Conservation (phyloP, 768 basidiomycete genomes). For the Mycena sanguinolenta region DNA sequence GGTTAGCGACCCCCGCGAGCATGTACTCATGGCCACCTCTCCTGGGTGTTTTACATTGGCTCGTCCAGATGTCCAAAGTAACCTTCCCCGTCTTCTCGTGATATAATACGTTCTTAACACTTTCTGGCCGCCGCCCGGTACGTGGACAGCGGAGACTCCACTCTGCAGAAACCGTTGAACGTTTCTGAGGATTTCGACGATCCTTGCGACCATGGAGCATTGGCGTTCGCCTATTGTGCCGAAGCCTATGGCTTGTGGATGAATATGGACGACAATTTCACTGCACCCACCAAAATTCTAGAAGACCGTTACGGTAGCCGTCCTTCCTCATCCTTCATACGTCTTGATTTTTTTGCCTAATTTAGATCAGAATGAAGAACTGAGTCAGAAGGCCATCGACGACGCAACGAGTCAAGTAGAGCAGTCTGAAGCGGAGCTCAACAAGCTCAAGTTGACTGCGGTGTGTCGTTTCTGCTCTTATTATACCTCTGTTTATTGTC, state of each 20-base stretch:
- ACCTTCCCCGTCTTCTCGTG: constrained; percentile 8
- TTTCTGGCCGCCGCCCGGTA: constrained; percentile 53
- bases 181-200: constrained; percentile 85
- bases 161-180: constrained; percentile 70
- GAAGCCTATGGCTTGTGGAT: constrained; percentile 79
- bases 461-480: constrained; percentile 49
- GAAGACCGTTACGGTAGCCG: constrained; percentile 83
- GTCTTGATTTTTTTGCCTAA: constrained; percentile 21
- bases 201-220: constrained; percentile 77
- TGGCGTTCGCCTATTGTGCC: constrained; percentile 80
- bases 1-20: constrained; percentile 88
- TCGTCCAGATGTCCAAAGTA: constrained; percentile 90
- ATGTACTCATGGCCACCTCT: constrained; percentile 94
- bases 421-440: constrained; percentile 64
- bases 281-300: constrained; percentile 76
- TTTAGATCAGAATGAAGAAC: constrained; percentile 79
- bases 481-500: constrained; percentile 13
- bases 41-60: constrained; percentile 92
- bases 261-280: constrained; percentile 74
- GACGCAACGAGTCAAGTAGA: constrained; percentile 62
- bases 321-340: not conserved
- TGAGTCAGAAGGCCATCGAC: constrained; percentile 74
- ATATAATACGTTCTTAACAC: not conserved
- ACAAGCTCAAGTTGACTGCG: constrained; percentile 72
- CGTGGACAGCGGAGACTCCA: constrained; percentile 73